Conservation (phyloP, 106 monocot genomes). For the Triglochin maritima region DNA sequence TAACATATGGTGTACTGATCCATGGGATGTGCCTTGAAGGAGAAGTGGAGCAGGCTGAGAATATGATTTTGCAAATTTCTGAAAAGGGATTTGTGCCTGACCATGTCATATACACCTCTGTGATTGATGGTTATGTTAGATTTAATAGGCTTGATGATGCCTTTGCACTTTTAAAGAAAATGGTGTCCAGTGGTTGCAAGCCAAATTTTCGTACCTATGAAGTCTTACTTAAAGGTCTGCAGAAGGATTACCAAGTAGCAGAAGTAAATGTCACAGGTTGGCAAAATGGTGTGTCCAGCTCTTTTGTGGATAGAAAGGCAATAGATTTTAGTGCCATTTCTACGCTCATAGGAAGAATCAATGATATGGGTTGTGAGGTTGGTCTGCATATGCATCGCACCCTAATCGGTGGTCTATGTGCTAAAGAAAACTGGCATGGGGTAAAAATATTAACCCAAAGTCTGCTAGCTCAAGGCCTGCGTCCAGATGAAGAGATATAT, state of each 20-base stretch:
- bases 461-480: constrained; percentile 39
- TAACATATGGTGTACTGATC: constrained; percentile 66
- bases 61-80: constrained; percentile 31
- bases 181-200: constrained; percentile 43
- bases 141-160: constrained; percentile 39
- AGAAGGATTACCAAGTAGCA: constrained; percentile 18
- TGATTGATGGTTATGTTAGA: constrained; percentile 55
- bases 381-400: constrained; percentile 29
- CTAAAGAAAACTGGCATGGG: constrained; percentile 60
- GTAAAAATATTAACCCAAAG: constrained; percentile 40
- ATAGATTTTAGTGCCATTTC: constrained; percentile 30
- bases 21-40: constrained; percentile 66
- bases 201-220: constrained; percentile 43
- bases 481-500: constrained; percentile 46
- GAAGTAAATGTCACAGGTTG: constrained; percentile 27
- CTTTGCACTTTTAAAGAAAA: constrained; percentile 37
- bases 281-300: constrained; percentile 19
- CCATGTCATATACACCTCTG: constrained; percentile 46
- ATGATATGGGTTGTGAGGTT: constrained; percentile 33
- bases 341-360: constrained; percentile 38
- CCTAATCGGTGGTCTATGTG: constrained; percentile 47
- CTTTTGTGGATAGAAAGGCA: constrained; percentile 12
- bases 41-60: constrained; percentile 49
- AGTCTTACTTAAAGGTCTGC: constrained; percentile 56
- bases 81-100: constrained; percentile 45